Evolutionary conservation across 2,329 filamentous ascomycete genomes (phyloP).

Genomic region (Chaetoscypha palmicola): DNA sequence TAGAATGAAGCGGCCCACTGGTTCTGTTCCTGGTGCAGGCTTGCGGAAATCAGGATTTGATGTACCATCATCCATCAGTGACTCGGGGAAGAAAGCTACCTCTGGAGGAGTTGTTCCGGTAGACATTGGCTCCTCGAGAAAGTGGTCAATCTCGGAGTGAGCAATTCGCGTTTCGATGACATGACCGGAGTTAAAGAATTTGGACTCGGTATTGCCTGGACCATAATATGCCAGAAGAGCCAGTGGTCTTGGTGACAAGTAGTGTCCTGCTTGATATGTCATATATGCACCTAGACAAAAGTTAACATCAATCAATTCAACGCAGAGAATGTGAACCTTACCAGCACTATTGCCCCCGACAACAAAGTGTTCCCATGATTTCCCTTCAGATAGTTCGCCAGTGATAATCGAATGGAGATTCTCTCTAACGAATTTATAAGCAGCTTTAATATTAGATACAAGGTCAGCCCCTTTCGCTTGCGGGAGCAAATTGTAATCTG

Average conservation of each 20-base stretch:
- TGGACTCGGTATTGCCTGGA: neutral
- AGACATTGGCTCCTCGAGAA: neutral
- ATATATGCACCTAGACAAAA: constrained; percentile 8
- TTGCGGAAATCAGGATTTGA: constrained; percentile 1
- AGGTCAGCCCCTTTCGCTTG: constrained; percentile 3
- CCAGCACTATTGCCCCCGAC: constrained; percentile 8
- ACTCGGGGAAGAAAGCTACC: constrained; percentile 2
- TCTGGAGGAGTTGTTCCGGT: constrained; percentile 1
- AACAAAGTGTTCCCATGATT: constrained; percentile 5
- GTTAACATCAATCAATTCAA: neutral
- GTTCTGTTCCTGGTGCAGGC: neutral
- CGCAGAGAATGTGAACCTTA: neutral
- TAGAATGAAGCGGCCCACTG: neutral
- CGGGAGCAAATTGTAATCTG: constrained; percentile 9
- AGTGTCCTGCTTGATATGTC: constrained; percentile 7
- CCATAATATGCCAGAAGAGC: constrained; percentile 9
- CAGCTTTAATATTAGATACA: constrained; percentile 5
- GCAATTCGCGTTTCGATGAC: neutral
- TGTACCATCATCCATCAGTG: constrained; percentile 3
- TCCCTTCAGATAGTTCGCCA: neutral
- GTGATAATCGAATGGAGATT: neutral
- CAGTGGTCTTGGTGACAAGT: constrained; percentile 6
- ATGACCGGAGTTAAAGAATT: constrained; percentile 3
- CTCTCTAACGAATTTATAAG: constrained; percentile 8
- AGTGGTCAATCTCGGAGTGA: neutral